Conservation (phyloP, 371 early-diverging fungal species). For the Mucor mucedo region DNA sequence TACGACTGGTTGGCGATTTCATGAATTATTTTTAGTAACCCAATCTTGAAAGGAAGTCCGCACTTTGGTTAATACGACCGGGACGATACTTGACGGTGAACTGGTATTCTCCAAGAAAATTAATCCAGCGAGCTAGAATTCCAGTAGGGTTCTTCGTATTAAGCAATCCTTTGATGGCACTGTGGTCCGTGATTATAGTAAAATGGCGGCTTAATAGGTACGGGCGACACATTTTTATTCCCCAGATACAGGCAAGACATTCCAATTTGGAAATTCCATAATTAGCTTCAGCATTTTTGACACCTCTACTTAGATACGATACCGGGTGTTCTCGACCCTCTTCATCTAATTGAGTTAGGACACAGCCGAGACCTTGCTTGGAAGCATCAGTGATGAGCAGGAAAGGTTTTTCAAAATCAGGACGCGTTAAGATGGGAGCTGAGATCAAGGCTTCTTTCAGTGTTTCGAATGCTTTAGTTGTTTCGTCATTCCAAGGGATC, state of each 20-base stretch:
- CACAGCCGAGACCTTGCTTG: not conserved
- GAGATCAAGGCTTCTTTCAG: too few species aligned
- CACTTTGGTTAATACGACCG: too few species aligned
- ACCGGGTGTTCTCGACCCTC: slow-evolving; percentile 11
- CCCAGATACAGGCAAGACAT: too few species aligned
- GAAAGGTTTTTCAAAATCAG: too few species aligned
- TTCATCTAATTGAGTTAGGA: not conserved
- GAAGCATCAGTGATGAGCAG: slow-evolving; percentile 20
- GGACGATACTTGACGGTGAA: too few species aligned
- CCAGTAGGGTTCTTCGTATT: not conserved
- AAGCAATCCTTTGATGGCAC: not conserved
- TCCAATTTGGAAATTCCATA: too few species aligned
- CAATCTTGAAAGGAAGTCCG: too few species aligned
- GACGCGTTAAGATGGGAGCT: not conserved
- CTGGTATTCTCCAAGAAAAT: not conserved
- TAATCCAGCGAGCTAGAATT: not conserved
- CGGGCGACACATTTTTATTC: not conserved
- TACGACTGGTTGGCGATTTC: too few species aligned
- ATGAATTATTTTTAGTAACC: too few species aligned
- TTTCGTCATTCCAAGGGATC: slow-evolving; percentile 19
- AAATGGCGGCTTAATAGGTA: slow-evolving; percentile 1
- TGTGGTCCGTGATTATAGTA: not conserved
- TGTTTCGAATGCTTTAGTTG: slow-evolving; percentile 25
- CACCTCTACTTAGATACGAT: slow-evolving; percentile 3
- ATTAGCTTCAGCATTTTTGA: slow-evolving; percentile 4